Base-by-base conservation (phyloP, 805 yeast species). In the Jamesozyma spencerorum region DNA sequence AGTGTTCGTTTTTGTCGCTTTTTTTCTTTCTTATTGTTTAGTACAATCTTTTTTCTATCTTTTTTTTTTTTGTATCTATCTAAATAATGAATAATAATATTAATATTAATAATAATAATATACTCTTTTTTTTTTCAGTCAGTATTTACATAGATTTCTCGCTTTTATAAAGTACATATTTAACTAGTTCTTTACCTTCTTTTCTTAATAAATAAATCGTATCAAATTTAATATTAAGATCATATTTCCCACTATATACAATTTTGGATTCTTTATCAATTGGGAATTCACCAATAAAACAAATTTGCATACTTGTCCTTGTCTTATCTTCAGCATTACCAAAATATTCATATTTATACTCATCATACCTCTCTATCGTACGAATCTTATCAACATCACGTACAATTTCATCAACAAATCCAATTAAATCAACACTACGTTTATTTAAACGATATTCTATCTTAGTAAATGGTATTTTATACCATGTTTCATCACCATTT, bases 181-280 rank as follows among this genome's bases (percentile, higher is more conserved):
- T 49, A 4, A 59, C 49, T 13, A 53, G 19, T 41, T 57, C 41
- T n/a, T 45, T 54, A 26, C 50, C 41, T 30, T 58, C 63, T 26
- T 45, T 46, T 24, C 60, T 45, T 35, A 58, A 37, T 15, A 60
- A 47, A 37, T 52, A 55, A n/a, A 60, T 53, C 38, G 55, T 56
- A 24, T 53, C 49, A 33, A 60, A 38, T 31, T 51, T 53, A 20
- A 54, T 54, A 40, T 59, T 60, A 15, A 57, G 53, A 36, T 59
- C 62, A 38, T 48, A 59, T 29, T 53, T 52, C 8, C 63, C 65
- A 34, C 50, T 55, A 44, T 49, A 60, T 5, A 56, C 49, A 19
- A 60, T 45, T 27, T 44, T 30, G 1, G 57, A 47, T 20, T 34
- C 14, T 17, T 13, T n/a, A 22, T 47, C 47, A 18, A 60, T 29